Evolutionary conservation across 1,284 basidiomycete genomes (phyloP).

Genomic region (Rhodotorula sp.): DNA sequence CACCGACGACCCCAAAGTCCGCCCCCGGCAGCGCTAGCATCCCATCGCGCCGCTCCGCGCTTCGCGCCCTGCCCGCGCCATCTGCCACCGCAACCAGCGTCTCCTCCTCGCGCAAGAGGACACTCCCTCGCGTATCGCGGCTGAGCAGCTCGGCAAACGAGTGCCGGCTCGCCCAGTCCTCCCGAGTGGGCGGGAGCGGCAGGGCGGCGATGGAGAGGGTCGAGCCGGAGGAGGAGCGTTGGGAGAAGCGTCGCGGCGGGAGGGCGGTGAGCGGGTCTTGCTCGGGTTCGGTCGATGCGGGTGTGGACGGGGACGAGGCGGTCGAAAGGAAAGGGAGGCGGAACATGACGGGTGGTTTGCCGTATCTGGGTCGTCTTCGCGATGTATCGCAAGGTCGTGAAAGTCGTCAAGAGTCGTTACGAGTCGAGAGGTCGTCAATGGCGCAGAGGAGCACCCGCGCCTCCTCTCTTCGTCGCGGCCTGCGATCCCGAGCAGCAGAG

Average conservation of each 20-base stretch:
- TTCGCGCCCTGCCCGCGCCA: too few species aligned
- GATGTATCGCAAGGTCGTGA: neutral
- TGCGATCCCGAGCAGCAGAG: too few species aligned
- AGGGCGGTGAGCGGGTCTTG: slow-evolving; percentile 6
- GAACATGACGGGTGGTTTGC: neutral
- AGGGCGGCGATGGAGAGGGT: neutral
- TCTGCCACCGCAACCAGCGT: too few species aligned
- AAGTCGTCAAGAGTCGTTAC: neutral
- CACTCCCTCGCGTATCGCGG: slow-evolving; percentile 8
- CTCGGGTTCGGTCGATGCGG: neutral
- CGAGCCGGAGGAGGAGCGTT: neutral
- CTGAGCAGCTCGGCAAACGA: slow-evolving; percentile 22
- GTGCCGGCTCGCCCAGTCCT: neutral
- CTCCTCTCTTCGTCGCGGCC: neutral
- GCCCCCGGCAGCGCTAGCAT: slow-evolving; percentile 9
- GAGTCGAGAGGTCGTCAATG: neutral
- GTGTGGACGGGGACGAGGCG: neutral
- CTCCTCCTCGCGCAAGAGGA: neutral
- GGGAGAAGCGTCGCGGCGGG: slow-evolving; percentile 6
- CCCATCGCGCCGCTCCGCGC: neutral
- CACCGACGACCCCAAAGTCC: slow-evolving; percentile 21
- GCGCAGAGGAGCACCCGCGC: neutral
- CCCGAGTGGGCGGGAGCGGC: neutral
- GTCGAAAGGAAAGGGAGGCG: neutral
- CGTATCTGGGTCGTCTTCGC: neutral